Evolutionary conservation across 2,329 filamentous ascomycete species (phyloP), one percentile per base, ranked within the genome.

Genomic region (Diaporthe eres): DNA sequence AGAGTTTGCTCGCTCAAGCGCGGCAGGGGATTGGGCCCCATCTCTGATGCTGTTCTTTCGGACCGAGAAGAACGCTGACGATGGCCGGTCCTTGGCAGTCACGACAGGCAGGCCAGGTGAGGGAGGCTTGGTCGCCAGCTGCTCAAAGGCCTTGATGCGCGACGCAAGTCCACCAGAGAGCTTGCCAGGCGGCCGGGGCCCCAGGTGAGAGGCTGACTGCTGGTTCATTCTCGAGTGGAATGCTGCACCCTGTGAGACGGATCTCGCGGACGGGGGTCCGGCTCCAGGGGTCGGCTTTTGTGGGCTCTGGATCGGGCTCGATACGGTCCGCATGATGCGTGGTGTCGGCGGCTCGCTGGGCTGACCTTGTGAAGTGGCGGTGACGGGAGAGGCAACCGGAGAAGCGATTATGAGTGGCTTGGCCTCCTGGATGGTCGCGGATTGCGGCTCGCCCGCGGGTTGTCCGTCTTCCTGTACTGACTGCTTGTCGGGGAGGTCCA

Each of bases 81-180:
- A 87, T 4, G 88, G 86, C 22, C 86, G 83, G 47, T 87, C 86
- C 77, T 83, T 71, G 67, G 42, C 73, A 1, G 77, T 15, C 58
- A 63, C 77, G n/a, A 67, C 63, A 31, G 74, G 76, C 37, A 74
- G 82, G 77, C 13, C 60, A 28, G 75, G 74, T 19, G 82, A 77
- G 42, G 58, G 58, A 22, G 71, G 71, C 81, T 82, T 81, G 81
- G 88, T 85, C 76, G 92, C 89, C 78, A 97, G 89, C 83, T 95
- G 96, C 82, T 98, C 94, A 72, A 99, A 87, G 9, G 96, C 95
- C 84, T 98, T 97, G 83, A 98, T 98, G 57, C 97, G 93, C 83
- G 96, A 95, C 4, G 96, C 97, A 77, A 99, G 98, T 79, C 95
- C 95, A 12, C 94, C 95, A 10, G 95, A 96, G 34, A 98, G 90